Conservation (phyloP, 2,329 filamentous ascomycete genomes). For the Mycocentrospora acerina region DNA sequence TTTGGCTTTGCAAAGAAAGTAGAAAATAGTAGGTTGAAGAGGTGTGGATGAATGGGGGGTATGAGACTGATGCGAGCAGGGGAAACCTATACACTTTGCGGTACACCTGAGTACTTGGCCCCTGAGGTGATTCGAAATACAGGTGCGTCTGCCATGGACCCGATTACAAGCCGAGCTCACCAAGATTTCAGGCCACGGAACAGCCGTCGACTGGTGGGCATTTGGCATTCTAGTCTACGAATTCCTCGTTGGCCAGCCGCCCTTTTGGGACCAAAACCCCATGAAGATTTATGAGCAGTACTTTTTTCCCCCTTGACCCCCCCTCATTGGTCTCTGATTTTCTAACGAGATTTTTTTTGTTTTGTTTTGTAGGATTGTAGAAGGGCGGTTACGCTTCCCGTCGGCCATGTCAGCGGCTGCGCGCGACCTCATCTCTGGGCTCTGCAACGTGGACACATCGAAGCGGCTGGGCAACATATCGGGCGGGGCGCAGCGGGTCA, state of each 20-base stretch:
- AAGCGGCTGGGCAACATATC: slow-evolving; percentile 76
- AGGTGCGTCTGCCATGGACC: slow-evolving; percentile 46
- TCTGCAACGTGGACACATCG: slow-evolving; percentile 78
- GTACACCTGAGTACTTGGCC: slow-evolving; percentile 80
- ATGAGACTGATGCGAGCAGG: slow-evolving; percentile 38
- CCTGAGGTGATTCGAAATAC: slow-evolving; percentile 85
- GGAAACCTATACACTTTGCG: slow-evolving; percentile 82
- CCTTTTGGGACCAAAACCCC: slow-evolving; percentile 84
- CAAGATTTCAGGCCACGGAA: slow-evolving; percentile 55
- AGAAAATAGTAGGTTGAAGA: slow-evolving; percentile 53
- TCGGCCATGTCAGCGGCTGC: slow-evolving; percentile 67
- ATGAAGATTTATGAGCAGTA: slow-evolving; percentile 80
- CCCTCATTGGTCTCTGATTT: too few species aligned
- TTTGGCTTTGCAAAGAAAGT: slow-evolving; percentile 84
- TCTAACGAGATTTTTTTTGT: too few species aligned
- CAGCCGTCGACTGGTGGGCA: slow-evolving; percentile 85
- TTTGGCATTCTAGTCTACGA: slow-evolving; percentile 82
- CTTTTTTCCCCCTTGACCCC: slow-evolving; percentile 6
- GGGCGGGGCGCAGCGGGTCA: slow-evolving; percentile 71
- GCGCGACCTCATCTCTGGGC: slow-evolving; percentile 71
- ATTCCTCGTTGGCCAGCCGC: slow-evolving; percentile 80
- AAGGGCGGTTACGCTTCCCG: slow-evolving; percentile 75
- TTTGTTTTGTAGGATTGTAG: slow-evolving; percentile 76
- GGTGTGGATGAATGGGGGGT: slow-evolving; percentile 5
- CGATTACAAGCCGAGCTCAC: slow-evolving; percentile 16